Base-by-base conservation (phyloP, 441 rosid genomes). In the Rhodomyrtus psidioides region DNA sequence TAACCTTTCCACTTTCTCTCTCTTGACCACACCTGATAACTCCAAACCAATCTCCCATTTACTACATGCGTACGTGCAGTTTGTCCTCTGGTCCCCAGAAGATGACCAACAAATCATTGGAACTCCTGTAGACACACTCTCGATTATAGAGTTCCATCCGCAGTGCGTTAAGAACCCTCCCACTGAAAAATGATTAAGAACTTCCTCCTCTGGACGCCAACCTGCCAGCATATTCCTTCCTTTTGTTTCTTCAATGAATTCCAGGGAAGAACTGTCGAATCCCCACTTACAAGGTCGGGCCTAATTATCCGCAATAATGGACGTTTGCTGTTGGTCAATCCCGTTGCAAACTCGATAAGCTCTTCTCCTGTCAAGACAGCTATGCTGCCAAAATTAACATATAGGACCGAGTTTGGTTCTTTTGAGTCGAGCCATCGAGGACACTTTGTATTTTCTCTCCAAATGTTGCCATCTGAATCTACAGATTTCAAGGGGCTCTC, bases 201-300 rank as follows among this genome's bases (percentile, higher is more conserved):
- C 87, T 4, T 59, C 87, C 70, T 85, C 84, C 53, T 85, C 84
- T 7, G 87, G 58, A 55, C 87, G 81, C 87, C 87, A 85, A 2
- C 42, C 17, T 1, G 46, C 19, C 15, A 85, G 54, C 8, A 81
- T 56, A 4, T 49, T 56, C 59, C 87, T 85, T 51, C 49, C 60
- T 58, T 49, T 39, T 27, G 84, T 85, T 34, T 85, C 76, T 19
- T 85, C 84, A 9, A 39, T 12, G 76, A 85, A 81, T 19, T 81
- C 87, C 46, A 6, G 34, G 15, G 84, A 4, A 81, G 49, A 39
- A 30, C 10, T 27, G 79, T 81, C 14, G 16, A 28, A 14, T 81
- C 76, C 39, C 87, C 87, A 9, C 21, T 85, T 19, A 81, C 84
- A 28, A 85, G 44, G 76, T 85, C 87, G 6, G 87, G 83, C 83